A percentile compares a stretch with the other conserved stretches of the same genome.
Evolutionary conservation across 371 early-diverging fungal species (phyloP).

Genomic region (Mucor racemosus): DNA sequence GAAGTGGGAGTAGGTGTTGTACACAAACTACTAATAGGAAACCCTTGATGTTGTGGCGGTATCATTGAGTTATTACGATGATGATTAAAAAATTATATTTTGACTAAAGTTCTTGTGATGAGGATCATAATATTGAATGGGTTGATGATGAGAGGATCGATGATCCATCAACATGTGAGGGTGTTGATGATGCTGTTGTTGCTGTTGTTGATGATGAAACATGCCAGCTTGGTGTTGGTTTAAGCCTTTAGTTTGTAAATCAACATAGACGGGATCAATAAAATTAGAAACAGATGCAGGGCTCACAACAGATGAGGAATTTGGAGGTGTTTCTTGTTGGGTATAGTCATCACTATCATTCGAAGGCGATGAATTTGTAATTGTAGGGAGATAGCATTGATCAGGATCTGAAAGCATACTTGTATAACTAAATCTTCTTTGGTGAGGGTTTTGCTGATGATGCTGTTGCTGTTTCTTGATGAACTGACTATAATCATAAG

Average conservation of each 20-base stretch:
- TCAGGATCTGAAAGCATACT: slow-evolving; percentile 48
- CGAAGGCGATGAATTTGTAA: slow-evolving; percentile 33
- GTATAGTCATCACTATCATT: slow-evolving; percentile 34
- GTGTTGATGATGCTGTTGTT: not conserved
- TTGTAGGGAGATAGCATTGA: slow-evolving; percentile 28
- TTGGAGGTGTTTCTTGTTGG: slow-evolving; percentile 25
- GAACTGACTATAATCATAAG: slow-evolving; percentile 20
- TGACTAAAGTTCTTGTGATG: slow-evolving; percentile 20
- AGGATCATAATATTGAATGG: slow-evolving; percentile 19
- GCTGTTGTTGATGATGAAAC: slow-evolving; percentile 15
- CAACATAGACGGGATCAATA: slow-evolving; percentile 28
- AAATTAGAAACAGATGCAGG: slow-evolving; percentile 17
- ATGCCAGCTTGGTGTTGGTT: slow-evolving; percentile 4
- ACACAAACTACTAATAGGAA: slow-evolving; percentile 11
- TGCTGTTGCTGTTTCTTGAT: slow-evolving; percentile 22
- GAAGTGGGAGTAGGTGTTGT: slow-evolving; percentile 8
- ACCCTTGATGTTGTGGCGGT: not conserved
- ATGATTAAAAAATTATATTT: slow-evolving; percentile 14
- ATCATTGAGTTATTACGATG: slow-evolving; percentile 7
- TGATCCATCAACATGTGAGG: slow-evolving; percentile 8
- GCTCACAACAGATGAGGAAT: slow-evolving; percentile 15
- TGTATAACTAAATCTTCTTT: slow-evolving; percentile 49
- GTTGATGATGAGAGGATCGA: slow-evolving; percentile 10
- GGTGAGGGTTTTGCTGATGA: slow-evolving; percentile 17
- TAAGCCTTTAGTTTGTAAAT: slow-evolving; percentile 20